phyloP scores from a whole-genome alignment of 2,329 filamentous ascomycete species.

The Bipolaris cookei region DNA sequence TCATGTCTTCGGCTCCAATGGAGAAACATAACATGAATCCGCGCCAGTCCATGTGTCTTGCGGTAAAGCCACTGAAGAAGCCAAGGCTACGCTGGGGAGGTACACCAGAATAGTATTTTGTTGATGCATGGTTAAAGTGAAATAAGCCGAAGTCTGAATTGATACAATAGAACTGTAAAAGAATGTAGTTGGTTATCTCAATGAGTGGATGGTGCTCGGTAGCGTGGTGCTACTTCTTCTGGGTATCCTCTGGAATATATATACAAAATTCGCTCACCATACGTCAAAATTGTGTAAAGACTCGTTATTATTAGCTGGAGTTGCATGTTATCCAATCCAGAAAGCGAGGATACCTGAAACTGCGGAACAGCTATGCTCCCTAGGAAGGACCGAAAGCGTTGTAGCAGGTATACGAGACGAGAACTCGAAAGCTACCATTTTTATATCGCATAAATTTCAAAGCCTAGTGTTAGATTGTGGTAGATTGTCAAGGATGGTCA shows the following conservation, averaged over 20 bases:
- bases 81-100: neutral
- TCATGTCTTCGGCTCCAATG: slow-evolving; percentile 4
- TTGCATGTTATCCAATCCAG: neutral
- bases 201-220: neutral
- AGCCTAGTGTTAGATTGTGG: no score
- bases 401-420: neutral
- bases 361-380: neutral
- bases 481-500: no score
- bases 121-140: neutral
- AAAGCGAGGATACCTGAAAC: neutral
- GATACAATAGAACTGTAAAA: neutral
- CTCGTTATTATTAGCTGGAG: neutral
- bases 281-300: neutral
- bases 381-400: neutral
- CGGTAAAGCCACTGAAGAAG: neutral
- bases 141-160: neutral
- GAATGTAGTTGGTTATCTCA: neutral
- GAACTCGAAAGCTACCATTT: neutral
- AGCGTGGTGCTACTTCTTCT: neutral
- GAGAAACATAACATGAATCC: neutral
- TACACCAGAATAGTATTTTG: neutral
- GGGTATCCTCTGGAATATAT: neutral
- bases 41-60: neutral
- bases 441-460: neutral
- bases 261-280: neutral